A percentile compares a stretch with the other conserved stretches of the same genome.
Conservation (phyloP, 208 protist species). For the Leishmania arabica region DNA sequence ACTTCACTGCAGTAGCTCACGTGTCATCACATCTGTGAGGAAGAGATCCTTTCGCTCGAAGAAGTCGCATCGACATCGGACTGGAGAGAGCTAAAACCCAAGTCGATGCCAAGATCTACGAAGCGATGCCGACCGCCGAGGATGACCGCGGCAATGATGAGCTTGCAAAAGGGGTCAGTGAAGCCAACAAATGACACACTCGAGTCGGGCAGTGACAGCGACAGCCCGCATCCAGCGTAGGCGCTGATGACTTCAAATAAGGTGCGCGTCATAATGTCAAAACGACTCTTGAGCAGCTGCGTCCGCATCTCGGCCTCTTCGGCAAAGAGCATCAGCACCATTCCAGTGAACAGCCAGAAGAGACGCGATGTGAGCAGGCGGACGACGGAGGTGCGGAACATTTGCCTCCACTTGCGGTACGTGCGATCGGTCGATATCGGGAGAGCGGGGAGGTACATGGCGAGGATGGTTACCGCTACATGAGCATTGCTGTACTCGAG, state of each 20-base stretch:
- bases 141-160: conserved; percentile 64
- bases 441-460: conserved; percentile 80
- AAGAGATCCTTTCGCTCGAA: not conserved
- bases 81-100: conserved; percentile 59
- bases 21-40: not conserved
- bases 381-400: conserved; percentile 67
- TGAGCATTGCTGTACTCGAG: conserved; percentile 71
- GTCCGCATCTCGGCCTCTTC: conserved; percentile 44
- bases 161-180: conserved; percentile 47
- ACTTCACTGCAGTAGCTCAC: not conserved
- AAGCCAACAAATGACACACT: conserved; percentile 59
- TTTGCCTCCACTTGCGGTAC: conserved; percentile 73
- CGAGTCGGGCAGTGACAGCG: conserved; percentile 31
- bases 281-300: conserved; percentile 37
- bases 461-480: conserved; percentile 71
- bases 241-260: conserved; percentile 84
- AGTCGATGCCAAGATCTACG: conserved; percentile 79
- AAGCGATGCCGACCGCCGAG: conserved; percentile 78
- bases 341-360: conserved; percentile 74
- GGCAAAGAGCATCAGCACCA: conserved; percentile 59
- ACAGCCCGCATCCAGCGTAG: conserved; percentile 72
- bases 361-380: conserved; percentile 75
- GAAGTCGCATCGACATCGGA: conserved; percentile 15
- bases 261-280: conserved; percentile 73
- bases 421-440: conserved; percentile 79